phyloP scores from a whole-genome alignment of 768 basidiomycete genomes.

The Gelatoporia subvermispora region DNA sequence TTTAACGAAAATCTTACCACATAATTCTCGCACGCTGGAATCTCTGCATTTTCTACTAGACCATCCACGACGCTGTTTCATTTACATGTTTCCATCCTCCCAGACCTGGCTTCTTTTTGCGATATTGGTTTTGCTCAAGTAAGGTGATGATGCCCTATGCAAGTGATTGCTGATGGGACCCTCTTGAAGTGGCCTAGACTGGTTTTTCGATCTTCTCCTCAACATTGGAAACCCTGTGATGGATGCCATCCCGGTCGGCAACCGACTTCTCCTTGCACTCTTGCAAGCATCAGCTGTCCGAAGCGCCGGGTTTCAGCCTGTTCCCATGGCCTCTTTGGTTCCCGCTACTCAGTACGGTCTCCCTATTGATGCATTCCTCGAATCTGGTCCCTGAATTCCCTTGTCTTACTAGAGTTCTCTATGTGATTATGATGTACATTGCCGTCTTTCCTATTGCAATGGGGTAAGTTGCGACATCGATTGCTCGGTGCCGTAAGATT shows the following conservation, averaged over 20 bases:
- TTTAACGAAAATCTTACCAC: constrained; percentile 54
- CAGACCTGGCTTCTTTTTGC: constrained; percentile 88
- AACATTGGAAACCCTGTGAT: constrained; percentile 76
- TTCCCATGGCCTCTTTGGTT: constrained; percentile 61
- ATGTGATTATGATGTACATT: constrained; percentile 91
- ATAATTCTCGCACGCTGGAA: constrained; percentile 57
- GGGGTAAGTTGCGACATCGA: constrained; percentile 40
- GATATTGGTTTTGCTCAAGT: constrained; percentile 68
- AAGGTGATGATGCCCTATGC: constrained; percentile 16
- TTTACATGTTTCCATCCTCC: constrained; percentile 85
- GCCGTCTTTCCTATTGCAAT: constrained; percentile 76
- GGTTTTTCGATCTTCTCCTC: constrained; percentile 80
- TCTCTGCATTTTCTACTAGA: constrained; percentile 88
- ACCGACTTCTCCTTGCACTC: constrained; percentile 65
- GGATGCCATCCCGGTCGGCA: constrained; percentile 61
- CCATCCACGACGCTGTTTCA: constrained; percentile 88
- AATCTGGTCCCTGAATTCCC: background rate
- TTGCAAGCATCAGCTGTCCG: constrained; percentile 78
- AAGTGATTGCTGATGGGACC: background rate
- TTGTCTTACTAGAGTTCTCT: constrained; percentile 57
- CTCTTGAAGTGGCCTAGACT: constrained; percentile 34
- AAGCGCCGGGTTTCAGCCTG: constrained; percentile 78
- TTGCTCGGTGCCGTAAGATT: too few relatives aligned
- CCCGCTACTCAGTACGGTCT: constrained; percentile 76
- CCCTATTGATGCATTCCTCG: background rate